Percentiles rank a stretch among this genome's conserved stretches.
These are phyloP conservation scores for Stagonosporopsis chrysanthemi DNA, from an alignment of 2,329 filamentous ascomycete genomes.

Conservation along the genomic window DNA sequence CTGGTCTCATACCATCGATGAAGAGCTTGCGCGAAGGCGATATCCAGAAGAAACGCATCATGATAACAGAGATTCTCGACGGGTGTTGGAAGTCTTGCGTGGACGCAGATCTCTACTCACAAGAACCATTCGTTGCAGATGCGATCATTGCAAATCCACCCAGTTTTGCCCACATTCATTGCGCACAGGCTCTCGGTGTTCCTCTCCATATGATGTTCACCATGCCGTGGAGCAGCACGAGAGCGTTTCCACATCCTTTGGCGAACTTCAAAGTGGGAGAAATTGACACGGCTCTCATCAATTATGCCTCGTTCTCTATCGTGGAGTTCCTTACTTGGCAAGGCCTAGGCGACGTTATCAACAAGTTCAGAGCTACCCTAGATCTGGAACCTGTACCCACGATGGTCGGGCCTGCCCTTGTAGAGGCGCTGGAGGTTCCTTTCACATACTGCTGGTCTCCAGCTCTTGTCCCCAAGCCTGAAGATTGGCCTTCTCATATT, in stretches of 20 bases:
- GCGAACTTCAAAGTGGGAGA: constrained; percentile 53
- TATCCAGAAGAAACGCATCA: constrained; percentile 41
- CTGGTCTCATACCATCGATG: constrained; percentile 48
- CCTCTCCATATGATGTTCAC: constrained; percentile 87
- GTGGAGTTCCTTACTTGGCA: constrained; percentile 60
- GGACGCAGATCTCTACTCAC: constrained; percentile 45
- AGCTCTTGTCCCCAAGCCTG: constrained; percentile 36
- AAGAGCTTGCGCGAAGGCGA: constrained; percentile 36
- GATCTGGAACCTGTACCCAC: constrained; percentile 51
- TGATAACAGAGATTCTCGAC: constrained; percentile 37
- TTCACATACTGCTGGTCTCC: constrained; percentile 58
- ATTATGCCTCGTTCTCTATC: constrained; percentile 55
- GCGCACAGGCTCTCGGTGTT: constrained; percentile 74
- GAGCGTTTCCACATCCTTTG: constrained; percentile 58
- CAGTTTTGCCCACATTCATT: constrained; percentile 76
- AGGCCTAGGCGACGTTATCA: constrained; percentile 57
- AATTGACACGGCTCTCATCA: constrained; percentile 45
- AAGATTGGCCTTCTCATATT: constrained; percentile 27
- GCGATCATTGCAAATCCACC: constrained; percentile 79
- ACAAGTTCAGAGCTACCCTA: constrained; percentile 51
- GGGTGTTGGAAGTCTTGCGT: constrained; percentile 48
- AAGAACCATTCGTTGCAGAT: constrained; percentile 78
- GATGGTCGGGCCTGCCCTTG: constrained; percentile 49
- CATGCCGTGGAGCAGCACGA: constrained; percentile 60
- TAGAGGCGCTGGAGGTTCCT: constrained; percentile 49